Evolutionary conservation across 345 rosid genomes (phyloP).

Genomic region (Lepidium sativum): DNA sequence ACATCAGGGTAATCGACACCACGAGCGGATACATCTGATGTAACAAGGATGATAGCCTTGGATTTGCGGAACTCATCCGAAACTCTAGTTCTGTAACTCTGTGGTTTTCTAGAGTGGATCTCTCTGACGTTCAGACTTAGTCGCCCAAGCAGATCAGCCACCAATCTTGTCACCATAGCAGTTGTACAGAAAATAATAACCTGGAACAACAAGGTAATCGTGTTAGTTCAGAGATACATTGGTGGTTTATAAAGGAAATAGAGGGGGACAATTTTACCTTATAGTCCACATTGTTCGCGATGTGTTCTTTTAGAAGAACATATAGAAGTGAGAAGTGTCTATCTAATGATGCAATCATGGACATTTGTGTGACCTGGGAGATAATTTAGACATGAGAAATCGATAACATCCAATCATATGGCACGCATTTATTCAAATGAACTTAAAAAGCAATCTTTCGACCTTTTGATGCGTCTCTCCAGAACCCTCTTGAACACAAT

Average conservation of each 20-base stretch:
- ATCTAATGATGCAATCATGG: conserved; percentile 66
- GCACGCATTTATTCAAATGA: neutral
- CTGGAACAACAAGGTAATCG: conserved; percentile 28
- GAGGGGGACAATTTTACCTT: conserved; percentile 45
- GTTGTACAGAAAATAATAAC: conserved; percentile 94
- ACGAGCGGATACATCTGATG: conserved; percentile 98
- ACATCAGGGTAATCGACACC: conserved; percentile 99
- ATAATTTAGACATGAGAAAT: conserved; percentile 17
- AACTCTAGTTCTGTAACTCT: conserved; percentile 83
- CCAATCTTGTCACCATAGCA: conserved; percentile 84
- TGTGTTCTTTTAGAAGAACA: conserved; percentile 64
- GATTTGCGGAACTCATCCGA: conserved; percentile 96
- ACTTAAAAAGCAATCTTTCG: neutral
- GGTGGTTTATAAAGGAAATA: neutral
- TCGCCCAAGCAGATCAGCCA: conserved; percentile 62
- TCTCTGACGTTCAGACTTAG: conserved; percentile 81
- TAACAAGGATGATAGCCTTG: conserved; percentile 81
- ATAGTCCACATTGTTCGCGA: conserved; percentile 61
- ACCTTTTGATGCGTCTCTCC: conserved; percentile 92
- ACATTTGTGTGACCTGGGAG: conserved; percentile 75
- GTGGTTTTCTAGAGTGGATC: conserved; percentile 95
- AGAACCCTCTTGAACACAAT: conserved; percentile 77
- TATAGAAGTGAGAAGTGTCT: conserved; percentile 68
- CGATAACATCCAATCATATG: neutral
- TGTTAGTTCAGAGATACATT: conserved; percentile 1